Evolutionary conservation across 768 basidiomycete species (phyloP), one percentile per base, ranked within the genome.

Genomic region (Termitomyces sp.): DNA sequence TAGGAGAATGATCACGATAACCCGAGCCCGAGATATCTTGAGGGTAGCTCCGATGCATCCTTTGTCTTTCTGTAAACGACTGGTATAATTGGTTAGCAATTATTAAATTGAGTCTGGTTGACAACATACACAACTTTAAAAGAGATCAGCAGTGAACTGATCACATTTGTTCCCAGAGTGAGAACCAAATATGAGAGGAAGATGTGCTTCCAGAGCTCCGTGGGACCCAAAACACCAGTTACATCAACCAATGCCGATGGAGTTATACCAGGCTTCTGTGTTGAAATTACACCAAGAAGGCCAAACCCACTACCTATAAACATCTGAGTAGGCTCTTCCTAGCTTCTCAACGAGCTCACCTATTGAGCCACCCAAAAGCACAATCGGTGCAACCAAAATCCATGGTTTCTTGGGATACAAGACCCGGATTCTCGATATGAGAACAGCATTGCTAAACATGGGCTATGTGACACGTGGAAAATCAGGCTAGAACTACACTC

Each of bases 371-470:
- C 12, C 43, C 44, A 61, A 55, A n/a, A 58, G 25, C 12, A 4
- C 30, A 27, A 58, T 34, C 0, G 60, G 60, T 14, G 16, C 49
- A 16, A 52, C 12, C 39, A 57, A 41, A 25, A 57, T 14, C 49
- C 47, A 55, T 3, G 17, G 10, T 5, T 30, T 41, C 5, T 39
- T 46, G 19, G 56, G 48, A 49, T 52, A 58, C 8, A 61, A 21
- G n/a, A 42, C 45, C 27, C 40, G 57, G 23, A 57, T 19, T 44
- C 56, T 55, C 28, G 40, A 58, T 3, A 57, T 41, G 32, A 60
- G 52, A 16, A 60, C 56, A 45, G 52, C 56, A 46, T 60, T 56
- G 44, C 56, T 58, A 40, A 61, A 54, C 49, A 61, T 55, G 21
- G 60, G 60, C 60, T 61, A 42, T 42, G 10, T 27, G 35, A 25